Base-by-base conservation (phyloP, 2,329 filamentous ascomycete species). In the Trichoderma semiorbis region DNA sequence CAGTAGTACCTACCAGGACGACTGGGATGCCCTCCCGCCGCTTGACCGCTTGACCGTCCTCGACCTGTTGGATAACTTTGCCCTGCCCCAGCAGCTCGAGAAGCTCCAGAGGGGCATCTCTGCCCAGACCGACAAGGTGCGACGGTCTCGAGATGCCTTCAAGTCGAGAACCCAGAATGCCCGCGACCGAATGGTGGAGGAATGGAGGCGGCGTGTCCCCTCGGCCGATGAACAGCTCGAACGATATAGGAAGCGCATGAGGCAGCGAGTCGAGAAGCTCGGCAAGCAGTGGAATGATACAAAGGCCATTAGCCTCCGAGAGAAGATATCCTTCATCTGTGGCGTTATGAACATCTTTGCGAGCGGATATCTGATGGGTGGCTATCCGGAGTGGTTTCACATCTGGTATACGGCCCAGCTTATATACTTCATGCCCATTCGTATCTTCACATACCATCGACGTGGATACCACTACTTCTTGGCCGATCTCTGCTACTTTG, bases 311-410 rank as follows among this genome's bases (percentile, higher is more conserved):
- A 98, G 94, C 1, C 82, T 93, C 64, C 91, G 95, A 72, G 96
- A 99, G 84, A 99, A 99, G 86, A 85, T 97, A 63, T 95, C 95
- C 7, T 99, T 99, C 82, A 98, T 99, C 74, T 95, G 91, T 73
- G 96, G 94, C 77, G 95, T 98, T 75, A 89, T 98, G 84, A 99
- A 99, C 83, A 96, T 99, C 80, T 97, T 99, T 82, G 90, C 98
- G 79, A 97, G 94, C 75, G 96, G 95, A 72, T 98, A 97, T 80
- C 85, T 99, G 61, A 92, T 99, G 68, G 96, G 96, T 73, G 94
- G 90, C 34, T 91, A 87, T 76, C 94, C 96, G 0, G 86, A 97
- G 76, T 92, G 90, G 80, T 97, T 98, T 81, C 95, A 97, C 76
- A 84, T 92, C 75, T 99, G 96, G 96, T 99, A 97, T 81, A 95